Base-by-base conservation (phyloP, 2,329 filamentous ascomycete species). In the Fusarium sp. region DNA sequence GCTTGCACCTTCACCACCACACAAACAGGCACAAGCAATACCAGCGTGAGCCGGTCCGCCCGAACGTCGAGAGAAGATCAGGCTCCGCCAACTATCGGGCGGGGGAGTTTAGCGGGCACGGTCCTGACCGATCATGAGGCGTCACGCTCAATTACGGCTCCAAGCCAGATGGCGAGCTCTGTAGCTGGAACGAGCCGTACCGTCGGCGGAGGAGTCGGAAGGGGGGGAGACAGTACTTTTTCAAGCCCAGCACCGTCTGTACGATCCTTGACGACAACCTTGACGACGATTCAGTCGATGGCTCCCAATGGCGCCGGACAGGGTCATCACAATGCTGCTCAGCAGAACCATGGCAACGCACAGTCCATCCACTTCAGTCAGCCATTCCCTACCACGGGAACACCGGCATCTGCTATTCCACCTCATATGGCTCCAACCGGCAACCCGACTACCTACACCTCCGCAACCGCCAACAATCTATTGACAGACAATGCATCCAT, bases 401-500 rank as follows among this genome's bases (percentile, higher is more conserved):
- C 86, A n/a, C 86, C 88, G 3, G 86, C 88, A 0, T 91, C 87
- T 2, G 90, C 91, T 15, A 88, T 93, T 41, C 91, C 91, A 3
- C 80, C 88, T 4, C 89, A 93, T 75, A 80, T 91, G 26, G 84
- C 81, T 2, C 86, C 86, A 9, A 72, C 70, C 54, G 72, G 78
- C 58, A 84, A 88, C 67, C 90, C 90, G 3, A 85, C 87, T 6
- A 93, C 90, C 0, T 94, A 94, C 75, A 85, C 83, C 46, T 86
- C 85, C n/a, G 91, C 91, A 2, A 94, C 90, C 0, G 91, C 91
- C 48, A 93, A 93, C 76, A 92, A 91, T 69, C 83, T 94, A 6
- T 80, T 94, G 31, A 92, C 90, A 2, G 92, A 96, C 74, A 92
- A 96, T 73, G 92, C 92, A 22, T 94, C 91, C 25, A 93, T 96